Evolutionary conservation across 2,329 filamentous ascomycete genomes (phyloP).

Genomic region (Nannizziopsis barbatae): DNA sequence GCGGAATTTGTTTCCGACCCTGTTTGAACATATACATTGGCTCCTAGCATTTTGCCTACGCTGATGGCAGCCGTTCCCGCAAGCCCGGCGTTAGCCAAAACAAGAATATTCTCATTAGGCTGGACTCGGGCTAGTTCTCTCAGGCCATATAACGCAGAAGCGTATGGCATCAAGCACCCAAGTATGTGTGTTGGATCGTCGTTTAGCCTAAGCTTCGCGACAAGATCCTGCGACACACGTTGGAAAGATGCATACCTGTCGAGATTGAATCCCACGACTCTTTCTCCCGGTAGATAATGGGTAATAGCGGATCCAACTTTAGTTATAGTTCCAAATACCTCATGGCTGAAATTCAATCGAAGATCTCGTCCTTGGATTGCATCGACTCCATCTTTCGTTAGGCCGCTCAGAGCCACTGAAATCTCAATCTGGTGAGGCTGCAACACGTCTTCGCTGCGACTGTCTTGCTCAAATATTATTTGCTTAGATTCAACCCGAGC

Average conservation of each 20-base stretch:
- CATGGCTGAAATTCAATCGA: conserved; percentile 12
- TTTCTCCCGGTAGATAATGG: conserved; percentile 8
- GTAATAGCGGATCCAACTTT: conserved; percentile 7
- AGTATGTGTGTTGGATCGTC: conserved; percentile 8
- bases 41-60: conserved; percentile 13
- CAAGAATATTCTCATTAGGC: conserved; percentile 16
- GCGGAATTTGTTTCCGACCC: neutral
- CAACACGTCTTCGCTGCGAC: neutral
- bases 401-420: conserved; percentile 16
- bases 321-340: conserved; percentile 10
- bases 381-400: conserved; percentile 18
- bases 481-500: neutral
- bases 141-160: conserved; percentile 11
- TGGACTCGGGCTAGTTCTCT: conserved; percentile 12
- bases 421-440: conserved; percentile 19
- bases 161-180: conserved; percentile 13
- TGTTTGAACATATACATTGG: conserved; percentile 16
- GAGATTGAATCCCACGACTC: conserved; percentile 1
- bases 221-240: conserved; percentile 12
- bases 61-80: conserved; percentile 17
- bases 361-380: conserved; percentile 8
- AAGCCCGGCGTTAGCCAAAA: conserved; percentile 15
- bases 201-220: conserved; percentile 12
- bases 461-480: conserved; percentile 1
- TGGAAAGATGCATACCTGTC: conserved; percentile 8